Conservation (phyloP, 495 filamentous ascomycete species). For the Tuber aestivum region DNA sequence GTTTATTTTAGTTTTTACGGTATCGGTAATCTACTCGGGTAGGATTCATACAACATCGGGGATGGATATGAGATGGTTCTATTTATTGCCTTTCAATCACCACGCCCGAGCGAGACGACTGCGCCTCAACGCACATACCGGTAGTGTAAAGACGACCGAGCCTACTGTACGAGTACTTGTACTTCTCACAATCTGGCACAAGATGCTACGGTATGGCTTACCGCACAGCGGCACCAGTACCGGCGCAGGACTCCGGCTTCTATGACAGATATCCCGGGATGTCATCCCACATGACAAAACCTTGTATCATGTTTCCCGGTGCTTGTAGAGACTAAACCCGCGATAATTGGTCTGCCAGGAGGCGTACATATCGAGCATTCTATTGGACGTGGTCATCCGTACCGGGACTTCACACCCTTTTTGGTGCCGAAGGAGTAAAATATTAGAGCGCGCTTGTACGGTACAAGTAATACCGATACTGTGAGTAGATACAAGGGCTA, state of each 20-base stretch:
- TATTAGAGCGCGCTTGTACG: neutral
- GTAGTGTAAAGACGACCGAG: neutral
- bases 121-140: neutral
- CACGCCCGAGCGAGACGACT: neutral
- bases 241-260: neutral
- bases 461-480: neutral
- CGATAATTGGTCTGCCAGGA: too few relatives aligned
- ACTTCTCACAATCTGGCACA: neutral
- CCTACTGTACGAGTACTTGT: too few relatives aligned
- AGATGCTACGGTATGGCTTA: neutral
- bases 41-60: neutral
- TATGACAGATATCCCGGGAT: neutral
- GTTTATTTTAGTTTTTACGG: too few relatives aligned
- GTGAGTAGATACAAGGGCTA: neutral
- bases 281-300: neutral
- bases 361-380: neutral
- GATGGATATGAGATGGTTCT: neutral
- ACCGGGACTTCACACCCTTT: neutral
- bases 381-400: neutral
- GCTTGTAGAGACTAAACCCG: neutral
- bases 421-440: neutral
- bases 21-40: too few relatives aligned
- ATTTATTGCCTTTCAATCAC: neutral
- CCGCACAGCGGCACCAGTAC: neutral
- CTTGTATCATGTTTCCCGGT: neutral